Percentiles rank a stretch among this genome's conserved stretches.
phyloP scores from a whole-genome alignment of 1,284 basidiomycete species.

The Pholiota adiposa region DNA sequence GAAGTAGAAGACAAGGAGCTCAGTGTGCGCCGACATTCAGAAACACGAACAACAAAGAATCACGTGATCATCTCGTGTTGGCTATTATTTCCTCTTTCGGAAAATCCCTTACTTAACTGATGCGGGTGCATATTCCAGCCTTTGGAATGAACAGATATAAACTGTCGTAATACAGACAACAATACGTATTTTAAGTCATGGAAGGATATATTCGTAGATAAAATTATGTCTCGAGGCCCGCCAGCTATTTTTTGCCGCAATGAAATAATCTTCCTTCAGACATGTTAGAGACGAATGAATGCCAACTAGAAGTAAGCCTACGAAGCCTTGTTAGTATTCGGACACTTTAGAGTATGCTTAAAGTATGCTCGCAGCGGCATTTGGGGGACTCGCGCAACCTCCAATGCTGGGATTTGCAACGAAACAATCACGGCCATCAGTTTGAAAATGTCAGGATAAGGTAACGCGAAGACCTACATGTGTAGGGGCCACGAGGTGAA shows the following conservation, averaged over 20 bases:
- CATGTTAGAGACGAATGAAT: background rate
- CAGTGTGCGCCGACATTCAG: background rate
- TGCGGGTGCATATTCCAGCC: too few relatives aligned
- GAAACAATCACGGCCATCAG: conserved; percentile 10
- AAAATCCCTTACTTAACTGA: background rate
- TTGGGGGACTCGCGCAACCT: conserved; percentile 69
- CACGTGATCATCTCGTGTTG: conserved; percentile 16
- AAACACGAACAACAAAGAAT: conserved; percentile 19
- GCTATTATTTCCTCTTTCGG: conserved; percentile 8
- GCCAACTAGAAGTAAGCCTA: conserved; percentile 20
- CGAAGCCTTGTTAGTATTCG: conserved; percentile 2
- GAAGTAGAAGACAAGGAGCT: background rate
- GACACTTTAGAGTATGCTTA: background rate
- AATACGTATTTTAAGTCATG: background rate
- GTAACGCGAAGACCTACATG: conserved; percentile 47
- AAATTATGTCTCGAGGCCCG: background rate
- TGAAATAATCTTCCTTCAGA: background rate
- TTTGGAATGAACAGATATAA: background rate
- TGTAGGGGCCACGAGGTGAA: conserved; percentile 76
- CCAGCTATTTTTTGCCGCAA: background rate
- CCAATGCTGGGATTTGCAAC: conserved; percentile 49
- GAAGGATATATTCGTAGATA: background rate
- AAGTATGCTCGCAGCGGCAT: conserved; percentile 60
- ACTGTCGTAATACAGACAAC: background rate
- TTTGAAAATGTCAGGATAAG: background rate